Base-by-base conservation (phyloP, 2,329 filamentous ascomycete genomes). In the Dothiorella sarmentorum region DNA sequence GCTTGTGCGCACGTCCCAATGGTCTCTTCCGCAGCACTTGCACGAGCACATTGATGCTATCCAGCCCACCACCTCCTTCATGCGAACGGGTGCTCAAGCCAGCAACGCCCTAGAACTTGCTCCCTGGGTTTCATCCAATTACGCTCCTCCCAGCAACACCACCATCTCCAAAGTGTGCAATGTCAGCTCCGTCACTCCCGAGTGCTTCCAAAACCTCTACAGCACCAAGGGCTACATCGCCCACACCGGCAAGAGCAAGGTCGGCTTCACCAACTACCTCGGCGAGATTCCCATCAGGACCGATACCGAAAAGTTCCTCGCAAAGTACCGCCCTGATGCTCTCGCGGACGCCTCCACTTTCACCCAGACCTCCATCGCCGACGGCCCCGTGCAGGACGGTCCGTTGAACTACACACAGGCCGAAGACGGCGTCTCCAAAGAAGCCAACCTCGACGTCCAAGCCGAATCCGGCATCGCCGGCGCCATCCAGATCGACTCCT, bases 361-460 rank as follows among this genome's bases (percentile, higher is more conserved):
- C 65, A 71, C 73, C 9, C 71, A 75, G 7, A 60, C 68, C 11
- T 62, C 63, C 7, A 68, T 63, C 62, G 65, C 66, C 45, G 61
- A 63, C 15, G 66, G 67, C 15, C 49, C 49, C 6, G 49, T 53
- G 51, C 68, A 67, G 53, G 66, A 66, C 4, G 29, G 38, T 4
- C 26, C 37, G 9, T 5, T 53, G 38, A 56, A 35, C 37, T 26
- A 24, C 13, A 33, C 40, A 2, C 52, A 56, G 13, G 40, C 40
- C 11, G 52, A 44, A 7, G 40, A 56, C n/a, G 52, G 49, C 33
- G 29, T 33, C 13, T 43, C 52, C 85, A 89, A 69, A 85, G 83
- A 17, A 86, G 49, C 49, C 33, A 53, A 85, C 61, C 75, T 89
- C 13, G 85, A 89, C 66, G 75, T 85, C 4, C 82, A 88, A 65